These are phyloP conservation scores for Cryptococcus jaspeensis DNA, from an alignment of 1,284 basidiomycete genomes.

Conservation along the genomic window DNA sequence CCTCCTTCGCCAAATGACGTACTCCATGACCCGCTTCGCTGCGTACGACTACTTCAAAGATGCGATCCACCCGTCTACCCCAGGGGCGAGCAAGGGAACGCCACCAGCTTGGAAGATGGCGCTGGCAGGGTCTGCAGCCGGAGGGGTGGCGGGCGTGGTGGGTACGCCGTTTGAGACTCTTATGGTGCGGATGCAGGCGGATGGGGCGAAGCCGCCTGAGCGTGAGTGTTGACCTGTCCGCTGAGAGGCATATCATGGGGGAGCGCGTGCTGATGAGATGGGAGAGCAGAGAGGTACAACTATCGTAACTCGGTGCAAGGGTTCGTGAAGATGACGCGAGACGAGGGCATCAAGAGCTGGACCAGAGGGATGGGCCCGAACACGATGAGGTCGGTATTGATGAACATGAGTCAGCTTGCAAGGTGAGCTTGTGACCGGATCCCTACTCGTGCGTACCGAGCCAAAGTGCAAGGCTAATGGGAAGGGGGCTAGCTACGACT, in stretches of 20 bases:
- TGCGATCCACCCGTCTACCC: constrained; percentile 56
- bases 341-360: constrained; percentile 75
- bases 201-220: constrained; percentile 79
- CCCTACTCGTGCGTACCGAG: neutral
- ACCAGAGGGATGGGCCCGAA: constrained; percentile 80
- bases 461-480: neutral
- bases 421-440: constrained; percentile 59
- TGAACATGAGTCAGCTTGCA: constrained; percentile 89
- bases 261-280: no score
- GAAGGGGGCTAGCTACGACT: constrained; percentile 68
- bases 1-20: constrained; percentile 88
- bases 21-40: constrained; percentile 88
- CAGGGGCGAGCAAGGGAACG: constrained; percentile 30
- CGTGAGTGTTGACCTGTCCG: constrained; percentile 17
- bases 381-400: constrained; percentile 77
- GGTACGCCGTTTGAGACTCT: constrained; percentile 88
- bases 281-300: constrained; percentile 64
- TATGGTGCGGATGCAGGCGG: constrained; percentile 81
- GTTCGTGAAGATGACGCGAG: constrained; percentile 76
- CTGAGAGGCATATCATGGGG: neutral
- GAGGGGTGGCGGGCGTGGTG: constrained; percentile 74
- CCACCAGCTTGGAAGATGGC: constrained; percentile 78
- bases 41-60: constrained; percentile 90
- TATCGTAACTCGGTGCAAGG: constrained; percentile 86
- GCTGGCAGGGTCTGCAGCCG: constrained; percentile 67